Base-by-base conservation (phyloP, 2,329 filamentous ascomycete species). In the Chaetomium sp. region DNA sequence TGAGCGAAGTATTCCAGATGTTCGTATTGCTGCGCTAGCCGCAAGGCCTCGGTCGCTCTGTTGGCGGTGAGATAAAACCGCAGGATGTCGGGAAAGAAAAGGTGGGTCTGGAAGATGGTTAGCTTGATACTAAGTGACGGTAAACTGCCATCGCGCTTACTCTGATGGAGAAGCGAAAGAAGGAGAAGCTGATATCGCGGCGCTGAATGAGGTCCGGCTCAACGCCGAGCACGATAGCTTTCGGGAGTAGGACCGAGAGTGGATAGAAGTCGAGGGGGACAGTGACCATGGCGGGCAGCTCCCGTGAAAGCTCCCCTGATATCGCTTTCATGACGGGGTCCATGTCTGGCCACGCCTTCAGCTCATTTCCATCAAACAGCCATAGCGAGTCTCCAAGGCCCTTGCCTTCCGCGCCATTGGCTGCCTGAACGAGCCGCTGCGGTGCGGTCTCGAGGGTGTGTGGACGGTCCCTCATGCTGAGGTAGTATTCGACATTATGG, bases 211-310 rank as follows among this genome's bases (percentile, higher is more conserved):
- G 82, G 71, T 98, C 95, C 0, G 93, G 89, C 74, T 99, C 95
- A 13, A 98, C 87, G 0, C 95, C 95, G 58, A 98, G 83, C 2
- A 97, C 82, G 65, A 98, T 92, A 1, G 92, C 94, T 75, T 97
- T 97, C 65, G 88, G 89, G n/a, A 97, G 80, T 4, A 97, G 80
- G 2, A 94, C 86, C 1, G 93, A 96, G 16, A 98, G 80, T 0
- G 95, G 95, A 73, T 98, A 98, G 76, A 98, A 99, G 76, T 99
- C 95, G n/a, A 96, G 82, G 0, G 90, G 85, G 62, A 98, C 87
- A 27, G 89, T 86, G 12, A 97, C 88, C 1, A 91, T 86, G 9
- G 85, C 82, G 1, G 91, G 90, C 3, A 96, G 77, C 60, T 96
- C 91, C 67, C 87, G 85, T 13, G 83, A 82, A 27, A 85, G 78